Conservation (phyloP, 768 basidiomycete species). For the Trametes cubensis region DNA sequence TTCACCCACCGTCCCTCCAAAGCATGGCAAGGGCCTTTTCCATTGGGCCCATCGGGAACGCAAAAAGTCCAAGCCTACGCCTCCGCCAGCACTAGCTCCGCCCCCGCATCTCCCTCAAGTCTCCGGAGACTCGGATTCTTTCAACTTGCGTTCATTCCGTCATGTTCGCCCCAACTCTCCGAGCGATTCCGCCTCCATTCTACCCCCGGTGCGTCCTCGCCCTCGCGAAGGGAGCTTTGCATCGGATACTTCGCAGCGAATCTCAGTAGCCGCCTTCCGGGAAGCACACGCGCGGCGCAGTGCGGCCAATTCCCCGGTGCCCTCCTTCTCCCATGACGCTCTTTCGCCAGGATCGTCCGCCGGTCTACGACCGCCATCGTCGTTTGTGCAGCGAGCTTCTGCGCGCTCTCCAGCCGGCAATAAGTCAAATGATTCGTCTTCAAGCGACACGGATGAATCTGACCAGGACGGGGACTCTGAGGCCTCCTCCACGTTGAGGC, state of each 20-base stretch:
- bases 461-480: conserved; percentile 35
- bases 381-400: conserved; percentile 22
- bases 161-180: conserved; percentile 59
- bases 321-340: conserved; percentile 40
- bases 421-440: no score
- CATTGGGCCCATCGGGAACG: conserved; percentile 49
- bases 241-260: conserved; percentile 71
- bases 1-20: conserved; percentile 27
- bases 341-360: conserved; percentile 18
- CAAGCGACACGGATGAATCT: conserved; percentile 38
- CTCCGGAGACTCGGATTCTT: conserved; percentile 43
- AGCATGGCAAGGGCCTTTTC: conserved; percentile 41
- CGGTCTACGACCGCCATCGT: conserved; percentile 28
- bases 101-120: conserved; percentile 27
- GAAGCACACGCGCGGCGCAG: conserved; percentile 75
- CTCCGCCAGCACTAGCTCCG: conserved; percentile 28
- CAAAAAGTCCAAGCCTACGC: conserved; percentile 42
- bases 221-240: conserved; percentile 60
- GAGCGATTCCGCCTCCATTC: conserved; percentile 32
- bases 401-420: not conserved
- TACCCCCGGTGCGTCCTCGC: conserved; percentile 37
- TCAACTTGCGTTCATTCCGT: conserved; percentile 76
- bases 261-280: conserved; percentile 80
- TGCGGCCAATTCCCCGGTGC: conserved; percentile 59
- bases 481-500: conserved; percentile 37